phyloP scores from a whole-genome alignment of 495 filamentous ascomycete species.

The Daldinia loculata region DNA sequence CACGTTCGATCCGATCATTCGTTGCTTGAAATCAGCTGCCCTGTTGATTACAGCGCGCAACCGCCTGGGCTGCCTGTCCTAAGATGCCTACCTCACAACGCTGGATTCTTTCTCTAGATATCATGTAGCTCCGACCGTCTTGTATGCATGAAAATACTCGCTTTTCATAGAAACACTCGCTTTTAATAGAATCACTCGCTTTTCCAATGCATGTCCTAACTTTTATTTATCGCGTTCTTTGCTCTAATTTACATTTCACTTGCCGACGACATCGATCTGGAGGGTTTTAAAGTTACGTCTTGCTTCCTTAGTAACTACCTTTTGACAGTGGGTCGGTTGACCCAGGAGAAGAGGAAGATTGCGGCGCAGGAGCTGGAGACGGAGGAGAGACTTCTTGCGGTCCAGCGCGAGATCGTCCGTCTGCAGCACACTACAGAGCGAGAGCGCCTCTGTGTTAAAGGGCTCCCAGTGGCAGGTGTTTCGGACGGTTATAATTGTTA shows the following conservation, averaged over 20 bases:
- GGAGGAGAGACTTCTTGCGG: too few relatives aligned
- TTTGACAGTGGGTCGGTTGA: too few relatives aligned
- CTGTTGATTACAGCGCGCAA: neutral
- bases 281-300: too few relatives aligned
- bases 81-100: neutral
- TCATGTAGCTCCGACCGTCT: neutral
- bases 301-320: too few relatives aligned
- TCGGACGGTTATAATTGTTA: neutral
- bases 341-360: too few relatives aligned
- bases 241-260: neutral
- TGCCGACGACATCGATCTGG: too few relatives aligned
- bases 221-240: neutral
- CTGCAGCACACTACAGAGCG: too few relatives aligned
- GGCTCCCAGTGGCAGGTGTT: too few relatives aligned
- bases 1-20: neutral
- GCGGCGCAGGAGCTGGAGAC: too few relatives aligned
- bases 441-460: too few relatives aligned
- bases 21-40: neutral
- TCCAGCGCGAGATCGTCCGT: too few relatives aligned
- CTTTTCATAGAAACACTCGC: neutral
- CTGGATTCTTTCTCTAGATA: neutral
- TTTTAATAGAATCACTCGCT: neutral
- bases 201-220: neutral
- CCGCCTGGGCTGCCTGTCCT: neutral
- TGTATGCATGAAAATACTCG: neutral